Evolutionary conservation across 2,329 filamentous ascomycete species (phyloP).

Genomic region (Phialophora verrucosa): DNA sequence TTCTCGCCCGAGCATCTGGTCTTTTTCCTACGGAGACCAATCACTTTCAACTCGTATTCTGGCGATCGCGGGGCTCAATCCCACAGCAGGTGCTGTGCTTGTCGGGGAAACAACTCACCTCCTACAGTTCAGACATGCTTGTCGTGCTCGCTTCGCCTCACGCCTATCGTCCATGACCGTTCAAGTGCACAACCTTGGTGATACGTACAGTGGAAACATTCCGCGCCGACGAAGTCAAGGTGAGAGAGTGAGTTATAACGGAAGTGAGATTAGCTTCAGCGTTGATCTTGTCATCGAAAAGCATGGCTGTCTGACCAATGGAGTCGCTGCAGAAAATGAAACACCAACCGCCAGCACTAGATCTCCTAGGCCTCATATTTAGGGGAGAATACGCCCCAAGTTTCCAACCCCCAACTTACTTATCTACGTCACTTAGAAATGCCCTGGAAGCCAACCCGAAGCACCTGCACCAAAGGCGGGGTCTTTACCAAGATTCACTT

Average conservation of each 20-base stretch:
- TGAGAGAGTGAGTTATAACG: background rate
- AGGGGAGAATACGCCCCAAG: no score
- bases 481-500: background rate
- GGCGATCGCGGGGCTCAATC: background rate
- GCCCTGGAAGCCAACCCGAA: no score
- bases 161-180: slow-evolving; percentile 21
- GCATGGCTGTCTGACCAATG: background rate
- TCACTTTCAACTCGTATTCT: slow-evolving; percentile 6
- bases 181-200: background rate
- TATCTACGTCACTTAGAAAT: no score
- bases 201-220: background rate
- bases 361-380: no score
- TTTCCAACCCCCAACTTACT: no score
- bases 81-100: background rate
- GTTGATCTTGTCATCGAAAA: background rate
- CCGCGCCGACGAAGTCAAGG: background rate
- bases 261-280: background rate
- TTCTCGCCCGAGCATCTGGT: slow-evolving; percentile 45
- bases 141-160: slow-evolving; percentile 25
- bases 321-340: no score
- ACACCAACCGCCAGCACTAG: no score
- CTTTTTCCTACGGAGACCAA: slow-evolving; percentile 40
- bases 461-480: background rate
- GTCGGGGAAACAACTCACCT: background rate
- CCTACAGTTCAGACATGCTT: slow-evolving; percentile 27